A percentile compares a stretch with the other conserved stretches of the same genome.
phyloP scores from a whole-genome alignment of 495 filamentous ascomycete species.

The Aspergillus nanangensis region DNA sequence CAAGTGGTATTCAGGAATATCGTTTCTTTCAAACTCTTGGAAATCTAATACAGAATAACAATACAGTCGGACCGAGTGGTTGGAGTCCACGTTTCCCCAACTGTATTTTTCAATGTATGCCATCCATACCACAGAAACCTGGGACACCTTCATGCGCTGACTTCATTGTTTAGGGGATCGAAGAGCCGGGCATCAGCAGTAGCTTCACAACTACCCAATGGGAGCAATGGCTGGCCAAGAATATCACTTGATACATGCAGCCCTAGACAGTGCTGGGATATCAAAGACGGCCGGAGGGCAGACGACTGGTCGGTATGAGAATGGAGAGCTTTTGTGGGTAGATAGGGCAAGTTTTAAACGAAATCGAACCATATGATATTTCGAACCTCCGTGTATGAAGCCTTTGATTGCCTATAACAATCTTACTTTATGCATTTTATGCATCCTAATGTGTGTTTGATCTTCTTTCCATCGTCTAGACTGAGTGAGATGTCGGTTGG shows the following conservation, averaged over 20 bases:
- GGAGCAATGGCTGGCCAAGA: constrained; percentile 80
- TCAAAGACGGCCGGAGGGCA: not conserved
- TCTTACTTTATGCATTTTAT: constrained; percentile 5
- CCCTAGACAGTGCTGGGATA: constrained; percentile 1
- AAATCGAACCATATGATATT: constrained; percentile 33
- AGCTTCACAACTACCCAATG: constrained; percentile 76
- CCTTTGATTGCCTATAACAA: constrained; percentile 16
- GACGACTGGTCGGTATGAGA: not conserved
- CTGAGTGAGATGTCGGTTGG: not conserved
- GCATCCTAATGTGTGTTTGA: constrained; percentile 1
- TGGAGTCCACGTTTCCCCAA: constrained; percentile 86
- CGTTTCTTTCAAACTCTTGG: no score
- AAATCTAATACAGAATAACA: no score
- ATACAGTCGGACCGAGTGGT: constrained; percentile 57
- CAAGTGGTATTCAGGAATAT: constrained; percentile 19
- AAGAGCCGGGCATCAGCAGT: constrained; percentile 71
- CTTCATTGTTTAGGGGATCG: constrained; percentile 53
- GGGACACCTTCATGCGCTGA: constrained; percentile 17
- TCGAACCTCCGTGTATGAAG: constrained; percentile 26
- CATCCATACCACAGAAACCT: not conserved
- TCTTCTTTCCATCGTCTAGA: not conserved
- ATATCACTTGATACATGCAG: constrained; percentile 49
- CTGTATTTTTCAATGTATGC: constrained; percentile 73
- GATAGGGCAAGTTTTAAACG: constrained; percentile 8
- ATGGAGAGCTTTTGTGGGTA: constrained; percentile 6